Conservation (phyloP, 129 eudicot species). For the Chrysanthemum seticuspe region DNA sequence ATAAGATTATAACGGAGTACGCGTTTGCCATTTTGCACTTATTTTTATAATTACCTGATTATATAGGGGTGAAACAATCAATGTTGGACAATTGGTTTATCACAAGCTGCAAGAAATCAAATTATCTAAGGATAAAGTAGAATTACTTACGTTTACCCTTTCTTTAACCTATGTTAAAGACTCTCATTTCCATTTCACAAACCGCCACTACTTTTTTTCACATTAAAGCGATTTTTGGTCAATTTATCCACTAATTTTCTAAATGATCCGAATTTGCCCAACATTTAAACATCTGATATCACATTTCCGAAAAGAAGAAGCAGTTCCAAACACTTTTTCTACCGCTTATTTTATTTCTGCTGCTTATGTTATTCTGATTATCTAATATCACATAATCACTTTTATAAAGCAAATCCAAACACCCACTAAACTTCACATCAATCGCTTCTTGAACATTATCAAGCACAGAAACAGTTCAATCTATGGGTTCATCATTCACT, state of each 20-base stretch:
- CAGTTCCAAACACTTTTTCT: constrained; percentile 7
- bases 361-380: neutral
- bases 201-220: neutral
- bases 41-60: neutral
- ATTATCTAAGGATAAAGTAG: neutral
- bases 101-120: neutral
- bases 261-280: neutral
- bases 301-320: neutral
- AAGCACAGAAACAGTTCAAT: neutral
- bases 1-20: neutral
- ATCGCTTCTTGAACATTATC: neutral
- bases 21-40: neutral
- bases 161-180: neutral
- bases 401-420: neutral
- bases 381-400: neutral
- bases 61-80: neutral
- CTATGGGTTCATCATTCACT: neutral
- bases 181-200: neutral
- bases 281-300: neutral
- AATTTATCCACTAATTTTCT: neutral
- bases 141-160: neutral
- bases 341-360: neutral
- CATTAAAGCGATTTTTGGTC: neutral
- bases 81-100: neutral
- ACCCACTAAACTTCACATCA: constrained; percentile 5